These are phyloP conservation scores for Coemansia sp. DNA, from an alignment of 192 early-diverging fungal species.

Conservation along the genomic window DNA sequence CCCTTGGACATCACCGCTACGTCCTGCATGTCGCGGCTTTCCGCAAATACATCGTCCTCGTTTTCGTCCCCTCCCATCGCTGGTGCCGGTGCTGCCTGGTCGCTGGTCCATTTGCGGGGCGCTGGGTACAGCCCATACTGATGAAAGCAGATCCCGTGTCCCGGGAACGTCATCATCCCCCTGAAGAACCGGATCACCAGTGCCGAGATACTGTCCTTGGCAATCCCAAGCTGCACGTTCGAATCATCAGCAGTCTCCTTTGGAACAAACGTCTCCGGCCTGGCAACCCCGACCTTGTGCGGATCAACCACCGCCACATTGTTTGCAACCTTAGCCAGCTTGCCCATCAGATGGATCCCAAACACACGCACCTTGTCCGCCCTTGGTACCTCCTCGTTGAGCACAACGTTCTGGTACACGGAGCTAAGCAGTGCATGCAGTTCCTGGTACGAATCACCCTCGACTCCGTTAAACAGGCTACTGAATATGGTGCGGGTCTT, in stretches of 20 bases:
- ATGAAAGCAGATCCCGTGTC: conserved; percentile 47
- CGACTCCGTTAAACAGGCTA: conserved; percentile 31
- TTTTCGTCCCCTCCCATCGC: background rate
- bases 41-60: background rate
- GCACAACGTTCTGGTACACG: conserved; percentile 32
- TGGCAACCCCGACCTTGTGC: conserved; percentile 16
- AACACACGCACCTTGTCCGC: conserved; percentile 39
- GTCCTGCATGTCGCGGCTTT: conserved; percentile 10
- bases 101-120: conserved; percentile 9
- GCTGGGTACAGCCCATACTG: conserved; percentile 49
- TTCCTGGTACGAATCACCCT: conserved; percentile 44
- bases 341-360: conserved; percentile 28
- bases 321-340: conserved; percentile 28
- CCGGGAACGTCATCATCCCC: conserved; percentile 49
- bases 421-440: conserved; percentile 28
- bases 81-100: background rate
- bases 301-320: conserved; percentile 14
- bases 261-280: conserved; percentile 23
- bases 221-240: background rate
- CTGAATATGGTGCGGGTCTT: conserved; percentile 19
- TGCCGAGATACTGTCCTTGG: conserved; percentile 31
- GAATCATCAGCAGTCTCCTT: background rate
- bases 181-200: conserved; percentile 42
- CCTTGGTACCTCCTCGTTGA: conserved; percentile 18
- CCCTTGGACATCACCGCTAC: conserved; percentile 21